A percentile compares a stretch with the other conserved stretches of the same genome.
phyloP scores from a whole-genome alignment of 208 protist species.

The Wallacemonas sp. region DNA sequence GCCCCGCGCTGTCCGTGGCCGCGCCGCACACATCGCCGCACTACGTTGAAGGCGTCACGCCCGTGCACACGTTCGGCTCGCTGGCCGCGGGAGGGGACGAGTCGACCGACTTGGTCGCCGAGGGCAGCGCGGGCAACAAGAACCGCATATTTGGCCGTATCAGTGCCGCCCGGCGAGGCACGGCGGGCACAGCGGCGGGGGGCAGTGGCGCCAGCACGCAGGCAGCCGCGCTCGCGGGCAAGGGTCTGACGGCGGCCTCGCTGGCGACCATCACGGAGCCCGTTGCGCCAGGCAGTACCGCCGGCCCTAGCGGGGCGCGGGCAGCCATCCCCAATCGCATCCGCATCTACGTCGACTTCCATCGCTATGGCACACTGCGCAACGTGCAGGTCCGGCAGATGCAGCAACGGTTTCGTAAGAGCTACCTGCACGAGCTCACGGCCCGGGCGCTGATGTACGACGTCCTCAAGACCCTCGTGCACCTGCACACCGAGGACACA shows the following conservation, averaged over 20 bases:
- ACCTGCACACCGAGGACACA: slow-evolving; percentile 69
- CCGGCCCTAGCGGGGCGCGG: background rate
- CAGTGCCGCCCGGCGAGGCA: too few species aligned
- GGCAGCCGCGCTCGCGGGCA: background rate
- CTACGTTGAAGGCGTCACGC: background rate
- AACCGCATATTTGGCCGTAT: slow-evolving; percentile 2
- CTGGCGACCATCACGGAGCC: background rate
- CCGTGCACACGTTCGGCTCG: background rate
- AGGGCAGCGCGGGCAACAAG: background rate
- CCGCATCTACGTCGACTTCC: slow-evolving; percentile 76
- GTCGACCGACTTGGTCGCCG: background rate
- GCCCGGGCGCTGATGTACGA: slow-evolving; percentile 75
- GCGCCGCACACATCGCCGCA: slow-evolving; percentile 26
- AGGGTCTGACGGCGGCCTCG: background rate
- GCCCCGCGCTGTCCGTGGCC: slow-evolving; percentile 4
- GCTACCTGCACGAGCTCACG: slow-evolving; percentile 73
- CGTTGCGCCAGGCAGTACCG: background rate
- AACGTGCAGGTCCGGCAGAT: slow-evolving; percentile 52
- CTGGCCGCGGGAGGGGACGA: background rate
- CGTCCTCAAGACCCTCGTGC: slow-evolving; percentile 76
- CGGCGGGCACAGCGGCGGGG: background rate
- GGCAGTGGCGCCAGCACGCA: background rate
- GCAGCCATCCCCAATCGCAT: slow-evolving; percentile 15
- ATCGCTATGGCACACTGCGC: slow-evolving; percentile 59
- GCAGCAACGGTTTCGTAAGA: slow-evolving; percentile 44